A percentile compares a stretch with the other conserved stretches of the same genome.
These are phyloP conservation scores for Backusella morwellensis DNA, from an alignment of 192 early-diverging fungal species.

Conservation along the genomic window DNA sequence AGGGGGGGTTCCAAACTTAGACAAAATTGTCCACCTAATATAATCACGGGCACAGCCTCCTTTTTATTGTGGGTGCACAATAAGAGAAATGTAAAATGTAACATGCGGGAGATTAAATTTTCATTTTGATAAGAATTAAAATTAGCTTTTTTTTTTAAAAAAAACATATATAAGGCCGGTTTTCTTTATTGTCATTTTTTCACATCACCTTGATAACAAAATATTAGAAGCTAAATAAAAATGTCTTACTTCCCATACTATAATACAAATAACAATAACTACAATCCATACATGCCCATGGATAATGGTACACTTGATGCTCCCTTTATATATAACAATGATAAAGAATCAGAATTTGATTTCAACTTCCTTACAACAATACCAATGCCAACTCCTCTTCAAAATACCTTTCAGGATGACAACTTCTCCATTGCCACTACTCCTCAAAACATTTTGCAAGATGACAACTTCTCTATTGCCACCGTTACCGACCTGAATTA, in stretches of 20 bases:
- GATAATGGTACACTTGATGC: not conserved
- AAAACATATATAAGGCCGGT: not conserved
- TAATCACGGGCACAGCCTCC: not conserved
- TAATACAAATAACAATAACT: not conserved
- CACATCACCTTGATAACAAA: not conserved
- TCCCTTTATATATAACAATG: not conserved
- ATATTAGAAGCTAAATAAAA: not conserved
- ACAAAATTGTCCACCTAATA: not conserved
- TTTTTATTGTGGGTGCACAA: not conserved
- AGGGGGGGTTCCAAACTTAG: not conserved
- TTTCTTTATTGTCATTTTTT: not conserved
- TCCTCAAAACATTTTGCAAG: conserved; percentile 1
- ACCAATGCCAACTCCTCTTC: not conserved
- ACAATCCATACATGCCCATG: not conserved
- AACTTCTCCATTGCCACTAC: not conserved
- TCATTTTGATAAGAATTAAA: not conserved
- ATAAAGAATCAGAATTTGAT: not conserved
- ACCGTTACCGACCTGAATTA: not conserved
- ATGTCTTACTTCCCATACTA: not conserved
- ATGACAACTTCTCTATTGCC: conserved; percentile 20
- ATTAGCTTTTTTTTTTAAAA: not conserved
- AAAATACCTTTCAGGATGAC: conserved; percentile 1
- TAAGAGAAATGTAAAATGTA: not conserved
- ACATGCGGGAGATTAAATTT: not conserved
- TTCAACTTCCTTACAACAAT: not conserved